Evolutionary conservation across 225 moss, liverwort and hornwort genomes (phyloP).

Genomic region (Antitrichia curtipendula): DNA sequence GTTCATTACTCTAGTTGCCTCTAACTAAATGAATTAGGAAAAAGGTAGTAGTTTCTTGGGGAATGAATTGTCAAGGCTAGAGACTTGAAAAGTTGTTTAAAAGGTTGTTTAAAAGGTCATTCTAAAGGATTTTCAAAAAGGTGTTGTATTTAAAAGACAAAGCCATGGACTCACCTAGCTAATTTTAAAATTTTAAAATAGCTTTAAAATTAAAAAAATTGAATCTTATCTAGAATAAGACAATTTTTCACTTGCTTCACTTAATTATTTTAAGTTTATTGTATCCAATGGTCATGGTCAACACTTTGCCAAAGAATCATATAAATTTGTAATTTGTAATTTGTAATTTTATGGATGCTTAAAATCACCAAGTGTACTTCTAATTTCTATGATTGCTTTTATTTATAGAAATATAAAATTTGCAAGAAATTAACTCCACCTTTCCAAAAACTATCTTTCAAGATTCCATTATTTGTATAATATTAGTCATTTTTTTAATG

Average conservation of each 20-base stretch:
- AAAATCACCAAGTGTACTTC: too few relatives aligned
- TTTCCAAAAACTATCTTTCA: neutral
- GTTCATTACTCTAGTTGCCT: neutral
- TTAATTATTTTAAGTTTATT: neutral
- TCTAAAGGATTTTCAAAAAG: neutral
- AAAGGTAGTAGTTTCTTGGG: accelerated
- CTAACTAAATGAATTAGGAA: neutral
- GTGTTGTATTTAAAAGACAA: neutral
- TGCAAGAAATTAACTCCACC: neutral
- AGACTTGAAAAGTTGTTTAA: neutral
- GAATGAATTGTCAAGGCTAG: neutral
- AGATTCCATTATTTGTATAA: neutral
- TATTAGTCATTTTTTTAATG: neutral
- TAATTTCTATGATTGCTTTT: too few relatives aligned
- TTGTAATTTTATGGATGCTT: too few relatives aligned
- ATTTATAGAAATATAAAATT: too few relatives aligned
- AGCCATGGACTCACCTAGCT: neutral
- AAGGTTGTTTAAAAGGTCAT: neutral
- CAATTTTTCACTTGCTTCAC: neutral
- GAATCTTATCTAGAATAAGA: neutral
- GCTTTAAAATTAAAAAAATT: neutral
- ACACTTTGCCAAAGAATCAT: too few relatives aligned
- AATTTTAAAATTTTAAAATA: neutral
- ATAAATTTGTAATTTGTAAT: too few relatives aligned
- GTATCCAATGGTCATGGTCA: too few relatives aligned